Base-by-base conservation (phyloP, 1,139 yeast species). In the Blastobotrys ciferrii region DNA sequence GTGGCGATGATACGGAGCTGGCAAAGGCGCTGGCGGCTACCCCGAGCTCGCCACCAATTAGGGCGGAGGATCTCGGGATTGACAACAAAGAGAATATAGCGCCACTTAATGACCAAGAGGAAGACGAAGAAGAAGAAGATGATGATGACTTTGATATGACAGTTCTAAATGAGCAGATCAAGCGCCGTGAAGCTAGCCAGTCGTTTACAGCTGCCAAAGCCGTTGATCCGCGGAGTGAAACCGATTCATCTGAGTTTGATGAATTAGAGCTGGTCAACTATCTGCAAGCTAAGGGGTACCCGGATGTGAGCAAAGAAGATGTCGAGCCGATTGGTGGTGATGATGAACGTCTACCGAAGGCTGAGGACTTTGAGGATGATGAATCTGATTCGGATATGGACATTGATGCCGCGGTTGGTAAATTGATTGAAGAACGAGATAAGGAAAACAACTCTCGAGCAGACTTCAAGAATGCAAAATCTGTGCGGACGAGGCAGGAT, bases 121-220 rank as follows among this genome's bases (percentile, higher is more conserved):
- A 19, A 5, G 33, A 45, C 12, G 38, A 30, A n/a, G 43, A 28
- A 6, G 14, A 20, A 3, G 43, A 39, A 9, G 20, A 42, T 32
- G 54, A 51, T 15, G 30, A 40, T 20, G 57, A 51, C 32, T 17
- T 43, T 4, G 57, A 53, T 17, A 20, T 44, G 25, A 33, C 30
- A n/a, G 50, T 45, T 28, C 12, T 49, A 15, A 45, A 42, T 36
- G 44, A 33, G 25, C 37, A 36, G 14, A 36, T 36, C n/a, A 36
- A 36, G 14, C 18, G 19, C 28, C 40, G 40, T 19, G 40, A 36
- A 18, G 40, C 40, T 9, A 23, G 28, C 28, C 28, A 23, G 28
- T 23, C 28, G 5, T 6, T 23, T 23, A 9, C 28, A 6, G 9
- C 28, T 9, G 28, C 9, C 28, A 5, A 23, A 6, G 9, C 28